Percentiles rank a stretch among this genome's conserved stretches.
These are phyloP conservation scores for Coemansia sp. DNA, from an alignment of 192 early-diverging fungal species.

Conservation along the genomic window DNA sequence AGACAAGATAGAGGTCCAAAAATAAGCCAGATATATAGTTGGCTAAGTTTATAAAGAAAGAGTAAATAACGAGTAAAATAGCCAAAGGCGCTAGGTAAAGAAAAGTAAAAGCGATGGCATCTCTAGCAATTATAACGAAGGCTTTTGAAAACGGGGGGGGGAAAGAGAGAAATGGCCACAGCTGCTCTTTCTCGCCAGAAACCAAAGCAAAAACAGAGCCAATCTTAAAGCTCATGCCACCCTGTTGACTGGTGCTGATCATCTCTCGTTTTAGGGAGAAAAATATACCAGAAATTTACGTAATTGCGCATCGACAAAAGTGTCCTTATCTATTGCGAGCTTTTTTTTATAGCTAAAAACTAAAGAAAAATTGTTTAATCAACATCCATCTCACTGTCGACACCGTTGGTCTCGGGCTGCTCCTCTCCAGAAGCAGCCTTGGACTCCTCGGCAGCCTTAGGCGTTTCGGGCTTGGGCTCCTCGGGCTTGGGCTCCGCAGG, in stretches of 20 bases:
- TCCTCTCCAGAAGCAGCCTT: slow-evolving; percentile 27
- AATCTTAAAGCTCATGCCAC: neutral
- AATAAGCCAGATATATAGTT: neutral
- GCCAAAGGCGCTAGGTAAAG: neutral
- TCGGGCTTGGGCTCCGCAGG: slow-evolving; percentile 66
- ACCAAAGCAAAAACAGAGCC: neutral
- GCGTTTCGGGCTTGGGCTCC: slow-evolving; percentile 30
- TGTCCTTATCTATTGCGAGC: no score
- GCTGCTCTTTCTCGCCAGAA: neutral
- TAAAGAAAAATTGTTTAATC: slow-evolving; percentile 49
- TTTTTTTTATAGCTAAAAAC: no score
- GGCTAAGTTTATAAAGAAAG: neutral
- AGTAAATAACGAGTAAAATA: neutral
- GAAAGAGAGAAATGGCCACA: neutral
- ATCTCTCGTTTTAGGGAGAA: no score
- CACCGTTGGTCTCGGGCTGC: slow-evolving; percentile 50
- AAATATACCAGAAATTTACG: neutral
- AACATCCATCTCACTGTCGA: slow-evolving; percentile 64
- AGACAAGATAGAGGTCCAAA: no score
- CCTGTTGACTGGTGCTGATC: neutral
- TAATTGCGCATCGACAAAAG: no score
- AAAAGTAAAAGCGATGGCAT: neutral
- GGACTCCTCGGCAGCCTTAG: slow-evolving; percentile 18
- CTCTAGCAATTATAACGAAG: neutral
- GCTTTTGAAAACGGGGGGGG: neutral